phyloP scores from a whole-genome alignment of 371 early-diverging fungal genomes.

The Zancudomyces culisetae region DNA sequence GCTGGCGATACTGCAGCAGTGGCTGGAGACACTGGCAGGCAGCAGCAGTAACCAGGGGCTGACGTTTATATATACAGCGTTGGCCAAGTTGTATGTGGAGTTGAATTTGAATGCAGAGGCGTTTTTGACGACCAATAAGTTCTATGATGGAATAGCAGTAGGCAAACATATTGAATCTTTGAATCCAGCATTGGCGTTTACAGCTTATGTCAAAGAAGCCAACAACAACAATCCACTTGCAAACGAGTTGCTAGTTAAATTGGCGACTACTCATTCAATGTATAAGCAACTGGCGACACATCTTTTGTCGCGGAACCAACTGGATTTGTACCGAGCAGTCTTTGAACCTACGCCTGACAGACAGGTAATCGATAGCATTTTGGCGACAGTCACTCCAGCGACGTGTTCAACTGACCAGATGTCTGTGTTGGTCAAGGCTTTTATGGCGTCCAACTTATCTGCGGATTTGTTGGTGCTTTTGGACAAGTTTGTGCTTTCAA shows the following conservation, averaged over 20 bases:
- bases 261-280: constrained; percentile 94
- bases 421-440: constrained; percentile 88
- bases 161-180: constrained; percentile 96
- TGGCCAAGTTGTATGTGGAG: constrained; percentile 97
- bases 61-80: constrained; percentile 91
- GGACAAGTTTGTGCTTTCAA: constrained; percentile 86
- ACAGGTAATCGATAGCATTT: constrained; percentile 77
- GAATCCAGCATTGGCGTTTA: constrained; percentile 87
- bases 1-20: constrained; percentile 83
- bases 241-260: constrained; percentile 73
- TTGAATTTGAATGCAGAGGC: constrained; percentile 93
- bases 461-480: constrained; percentile 88
- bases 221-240: constrained; percentile 71
- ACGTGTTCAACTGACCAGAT: constrained; percentile 93
- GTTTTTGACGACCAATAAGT: constrained; percentile 81
- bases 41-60: constrained; percentile 59
- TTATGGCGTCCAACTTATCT: constrained; percentile 89
- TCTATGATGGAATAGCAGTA: constrained; percentile 72
- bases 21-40: constrained; percentile 79
- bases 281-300: constrained; percentile 97
- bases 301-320: constrained; percentile 73
- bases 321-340: constrained; percentile 66
- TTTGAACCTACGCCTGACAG: constrained; percentile 42
- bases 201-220: too few species aligned
- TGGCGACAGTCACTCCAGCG: constrained; percentile 71